These are phyloP conservation scores for Russula dissimulans DNA, from an alignment of 768 basidiomycete species.

Conservation along the genomic window DNA sequence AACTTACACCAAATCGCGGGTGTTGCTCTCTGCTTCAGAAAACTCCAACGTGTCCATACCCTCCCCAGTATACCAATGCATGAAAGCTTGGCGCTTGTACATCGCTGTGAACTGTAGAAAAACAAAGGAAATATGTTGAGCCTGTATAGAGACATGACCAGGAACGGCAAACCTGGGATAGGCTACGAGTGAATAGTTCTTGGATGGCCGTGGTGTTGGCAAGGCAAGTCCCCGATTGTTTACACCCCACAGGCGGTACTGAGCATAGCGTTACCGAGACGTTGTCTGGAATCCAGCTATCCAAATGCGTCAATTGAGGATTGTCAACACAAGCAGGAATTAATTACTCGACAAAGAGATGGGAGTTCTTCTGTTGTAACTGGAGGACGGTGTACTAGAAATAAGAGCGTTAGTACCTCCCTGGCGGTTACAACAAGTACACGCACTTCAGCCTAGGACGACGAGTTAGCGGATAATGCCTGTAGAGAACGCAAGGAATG, in stretches of 20 bases:
- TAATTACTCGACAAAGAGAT: conserved; percentile 75
- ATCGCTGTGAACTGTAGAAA: conserved; percentile 58
- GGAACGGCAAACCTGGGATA: conserved; percentile 39
- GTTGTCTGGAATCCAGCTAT: conserved; percentile 88
- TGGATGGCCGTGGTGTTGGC: conserved; percentile 79
- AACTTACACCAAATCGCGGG: conserved; percentile 69
- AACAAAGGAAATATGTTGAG: neutral
- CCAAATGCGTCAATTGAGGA: neutral
- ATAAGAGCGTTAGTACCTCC: conserved; percentile 8
- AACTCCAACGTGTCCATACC: conserved; percentile 89
- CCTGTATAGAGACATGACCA: neutral
- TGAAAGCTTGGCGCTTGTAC: conserved; percentile 78
- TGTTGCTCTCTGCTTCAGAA: conserved; percentile 80
- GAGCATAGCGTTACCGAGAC: conserved; percentile 77
- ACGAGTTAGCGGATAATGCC: conserved; percentile 24
- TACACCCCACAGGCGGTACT: conserved; percentile 75
- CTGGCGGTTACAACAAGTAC: neutral
- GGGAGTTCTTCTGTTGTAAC: conserved; percentile 66
- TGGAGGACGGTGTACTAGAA: conserved; percentile 58
- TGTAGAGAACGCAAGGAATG: conserved; percentile 15
- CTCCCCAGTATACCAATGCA: conserved; percentile 88
- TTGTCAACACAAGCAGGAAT: conserved; percentile 20
- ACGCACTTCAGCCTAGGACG: conserved; percentile 25
- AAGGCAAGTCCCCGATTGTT: conserved; percentile 61
- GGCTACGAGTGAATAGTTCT: conserved; percentile 72